Conservation (phyloP, 129 eudicot species). For the Glebionis coronaria region DNA sequence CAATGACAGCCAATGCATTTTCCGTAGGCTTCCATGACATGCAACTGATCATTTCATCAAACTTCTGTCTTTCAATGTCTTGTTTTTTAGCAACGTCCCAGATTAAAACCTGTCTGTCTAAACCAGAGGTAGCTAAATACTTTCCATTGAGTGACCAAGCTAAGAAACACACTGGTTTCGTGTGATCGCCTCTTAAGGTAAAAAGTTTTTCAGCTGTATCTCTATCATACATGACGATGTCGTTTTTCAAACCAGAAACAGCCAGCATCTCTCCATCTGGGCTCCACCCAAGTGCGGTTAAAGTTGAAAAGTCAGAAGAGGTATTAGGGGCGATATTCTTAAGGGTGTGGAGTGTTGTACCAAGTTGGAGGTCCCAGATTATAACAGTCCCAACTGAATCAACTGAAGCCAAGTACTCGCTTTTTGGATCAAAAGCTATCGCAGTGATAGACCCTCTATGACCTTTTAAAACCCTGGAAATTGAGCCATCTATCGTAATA, state of each 20-base stretch:
- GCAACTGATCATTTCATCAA: constrained; percentile 64
- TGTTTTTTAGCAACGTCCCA: constrained; percentile 86
- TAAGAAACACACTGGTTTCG: constrained; percentile 64
- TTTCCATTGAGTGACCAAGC: constrained; percentile 94
- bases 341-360: constrained; percentile 60
- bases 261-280: constrained; percentile 96
- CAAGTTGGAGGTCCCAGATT: constrained; percentile 86
- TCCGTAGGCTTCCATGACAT: constrained; percentile 99
- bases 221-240: constrained; percentile 90
- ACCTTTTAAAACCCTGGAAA: constrained; percentile 92
- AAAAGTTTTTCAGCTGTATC: constrained; percentile 93
- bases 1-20: constrained; percentile 89
- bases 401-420: constrained; percentile 87
- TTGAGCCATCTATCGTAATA: constrained; percentile 87
- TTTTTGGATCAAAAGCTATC: constrained; percentile 87
- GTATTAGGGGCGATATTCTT: constrained; percentile 66
- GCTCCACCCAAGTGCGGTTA: constrained; percentile 76
- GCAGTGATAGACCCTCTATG: constrained; percentile 84
- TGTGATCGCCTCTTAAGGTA: constrained; percentile 87
- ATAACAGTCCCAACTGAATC: constrained; percentile 87
- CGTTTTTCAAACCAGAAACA: constrained; percentile 83
- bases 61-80: constrained; percentile 92
- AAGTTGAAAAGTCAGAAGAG: constrained; percentile 47
- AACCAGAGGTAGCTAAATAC: constrained; percentile 85
- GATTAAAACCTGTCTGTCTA: constrained; percentile 78